Percentiles rank a stretch among this genome's conserved stretches.
Conservation (phyloP, 306 rosid species). For the Cucurbita pepo region DNA sequence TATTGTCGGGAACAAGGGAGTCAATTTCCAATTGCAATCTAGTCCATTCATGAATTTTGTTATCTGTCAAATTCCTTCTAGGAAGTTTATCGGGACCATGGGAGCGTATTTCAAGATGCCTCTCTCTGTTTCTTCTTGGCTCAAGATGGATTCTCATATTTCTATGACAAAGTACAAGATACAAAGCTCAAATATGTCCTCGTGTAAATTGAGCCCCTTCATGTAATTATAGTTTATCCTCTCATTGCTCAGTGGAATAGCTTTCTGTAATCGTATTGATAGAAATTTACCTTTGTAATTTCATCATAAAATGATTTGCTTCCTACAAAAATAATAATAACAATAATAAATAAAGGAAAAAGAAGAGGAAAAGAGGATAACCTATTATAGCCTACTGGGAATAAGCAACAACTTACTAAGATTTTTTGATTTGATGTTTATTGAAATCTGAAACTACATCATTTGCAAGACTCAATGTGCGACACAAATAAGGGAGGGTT, state of each 20-base stretch:
- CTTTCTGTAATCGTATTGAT: too few species aligned
- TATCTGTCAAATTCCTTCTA: background rate
- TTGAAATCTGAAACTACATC: background rate
- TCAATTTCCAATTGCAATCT: background rate
- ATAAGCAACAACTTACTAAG: background rate
- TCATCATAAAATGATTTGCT: too few species aligned
- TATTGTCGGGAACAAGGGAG: background rate
- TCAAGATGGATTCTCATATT: too few species aligned
- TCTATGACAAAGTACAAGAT: too few species aligned
- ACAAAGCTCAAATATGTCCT: too few species aligned
- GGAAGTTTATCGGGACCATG: background rate
- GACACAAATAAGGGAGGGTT: background rate
- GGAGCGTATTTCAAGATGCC: background rate
- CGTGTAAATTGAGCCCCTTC: too few species aligned
- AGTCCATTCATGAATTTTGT: background rate
- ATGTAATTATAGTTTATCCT: too few species aligned
- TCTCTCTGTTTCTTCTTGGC: background rate
- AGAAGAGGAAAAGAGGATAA: too few species aligned
- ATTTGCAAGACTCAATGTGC: background rate
- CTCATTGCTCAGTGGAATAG: too few species aligned
- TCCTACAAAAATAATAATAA: too few species aligned
- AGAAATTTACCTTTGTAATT: too few species aligned
- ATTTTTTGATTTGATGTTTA: background rate
- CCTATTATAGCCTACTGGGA: background rate
- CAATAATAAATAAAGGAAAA: too few species aligned